Base-by-base conservation (phyloP, 352 stramenopile genomes). In the Phytophthora melonis region DNA sequence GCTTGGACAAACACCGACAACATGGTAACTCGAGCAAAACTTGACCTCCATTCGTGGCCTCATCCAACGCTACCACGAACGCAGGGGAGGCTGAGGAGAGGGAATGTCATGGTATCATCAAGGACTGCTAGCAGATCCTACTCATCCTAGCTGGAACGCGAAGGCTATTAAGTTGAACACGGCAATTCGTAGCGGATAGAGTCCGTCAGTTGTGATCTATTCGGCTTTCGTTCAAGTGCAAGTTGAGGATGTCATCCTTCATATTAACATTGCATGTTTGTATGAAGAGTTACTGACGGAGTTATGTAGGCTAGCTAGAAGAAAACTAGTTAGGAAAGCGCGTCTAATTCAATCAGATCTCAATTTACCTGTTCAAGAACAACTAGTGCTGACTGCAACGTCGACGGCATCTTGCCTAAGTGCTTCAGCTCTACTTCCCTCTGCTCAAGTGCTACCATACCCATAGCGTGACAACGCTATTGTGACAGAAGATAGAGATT, bases 281-380 rank as follows among this genome's bases (percentile, higher is more conserved):
- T 32, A 32, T 6, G 27, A 32, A 32, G 27, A 32, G 27, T 32
- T 32, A 32, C 27, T 32, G 27, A 32, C 3, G 0, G 27, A 32
- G 27, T 32, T 32, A 3, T 32, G 27, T 32, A 32, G 27, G 27
- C 27, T 32, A 32, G 27, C 27, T 5, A 32, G 27, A 32, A 49
- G 41, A 49, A 19, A 49, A 19, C 13, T 49, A 21, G 41, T 14
- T 49, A 49, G 41, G 11, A 7, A 49, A 8, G 5, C 41, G 21
- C 41, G 41, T n/a, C 11, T 19, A 49, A 49, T 1, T 59, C 59
- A 68, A 60, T 55, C 61, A 68, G 50, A 68, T 60, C 49, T 68
- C 61, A 61, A 61, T 68, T 68, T 68, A 68, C 61, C 50, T 61
- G 49, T 45, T 60, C 47, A 59, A 32, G 47, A 59, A 41, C 60